Conservation (phyloP, 345 rosid species). For the Jatropha curcas region DNA sequence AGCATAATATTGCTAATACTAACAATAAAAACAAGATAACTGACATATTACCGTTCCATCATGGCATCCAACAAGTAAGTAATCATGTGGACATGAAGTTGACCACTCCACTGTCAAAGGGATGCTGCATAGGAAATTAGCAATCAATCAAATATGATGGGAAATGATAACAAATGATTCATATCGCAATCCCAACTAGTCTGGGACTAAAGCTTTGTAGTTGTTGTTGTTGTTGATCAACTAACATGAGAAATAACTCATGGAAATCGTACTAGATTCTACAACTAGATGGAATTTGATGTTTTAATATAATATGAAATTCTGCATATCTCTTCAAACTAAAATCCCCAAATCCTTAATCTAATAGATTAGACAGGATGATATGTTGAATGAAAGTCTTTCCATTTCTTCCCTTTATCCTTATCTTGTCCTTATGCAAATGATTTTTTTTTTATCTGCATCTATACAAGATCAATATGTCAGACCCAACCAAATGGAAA, state of each 20-base stretch:
- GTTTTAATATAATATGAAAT: not conserved
- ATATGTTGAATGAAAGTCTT: not conserved
- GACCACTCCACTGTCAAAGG: slow-evolving; percentile 95
- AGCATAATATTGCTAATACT: not conserved
- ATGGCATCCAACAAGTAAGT: slow-evolving; percentile 91
- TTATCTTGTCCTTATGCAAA: not conserved
- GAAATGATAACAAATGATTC: no score
- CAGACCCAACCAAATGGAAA: not conserved
- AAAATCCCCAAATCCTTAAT: not conserved
- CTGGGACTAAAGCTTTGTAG: no score
- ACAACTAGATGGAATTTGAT: slow-evolving; percentile 6
- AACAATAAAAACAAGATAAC: slow-evolving; percentile 8
- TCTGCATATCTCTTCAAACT: not conserved
- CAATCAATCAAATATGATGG: slow-evolving; percentile 13
- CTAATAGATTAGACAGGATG: not conserved
- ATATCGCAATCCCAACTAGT: no score
- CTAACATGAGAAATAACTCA: no score
- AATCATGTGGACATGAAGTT: slow-evolving; percentile 55
- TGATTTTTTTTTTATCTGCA: not conserved
- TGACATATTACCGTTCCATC: slow-evolving; percentile 70
- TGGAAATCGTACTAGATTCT: not conserved
- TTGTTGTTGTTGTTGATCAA: no score
- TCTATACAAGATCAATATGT: not conserved
- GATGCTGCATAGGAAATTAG: slow-evolving; percentile 53
- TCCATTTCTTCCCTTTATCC: not conserved